phyloP scores from a whole-genome alignment of 2,329 filamentous ascomycete genomes.

The Aspergillus novoparasiticus region DNA sequence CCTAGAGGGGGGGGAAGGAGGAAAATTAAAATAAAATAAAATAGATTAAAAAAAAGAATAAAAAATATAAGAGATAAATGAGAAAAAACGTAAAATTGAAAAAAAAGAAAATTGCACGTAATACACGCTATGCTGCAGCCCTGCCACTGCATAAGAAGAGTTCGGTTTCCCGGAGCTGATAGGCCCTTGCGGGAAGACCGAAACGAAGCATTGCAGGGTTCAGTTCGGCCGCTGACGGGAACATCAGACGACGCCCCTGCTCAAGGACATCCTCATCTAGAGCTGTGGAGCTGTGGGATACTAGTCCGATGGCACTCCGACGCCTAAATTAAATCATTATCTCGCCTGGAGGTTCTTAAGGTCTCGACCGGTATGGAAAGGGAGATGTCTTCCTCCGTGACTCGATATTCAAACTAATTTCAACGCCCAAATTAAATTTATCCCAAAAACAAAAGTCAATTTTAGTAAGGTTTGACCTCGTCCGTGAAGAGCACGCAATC shows the following conservation, averaged over 20 bases:
- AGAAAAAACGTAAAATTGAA: conserved; percentile 8
- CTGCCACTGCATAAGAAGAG: conserved; percentile 20
- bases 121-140: conserved; percentile 16
- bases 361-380: conserved; percentile 11
- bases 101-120: conserved; percentile 6
- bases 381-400: background rate
- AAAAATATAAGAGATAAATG: background rate
- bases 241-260: conserved; percentile 20
- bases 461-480: background rate
- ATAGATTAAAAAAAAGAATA: no score
- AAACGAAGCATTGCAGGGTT: conserved; percentile 22
- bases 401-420: background rate
- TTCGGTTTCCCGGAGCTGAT: conserved; percentile 17
- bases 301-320: conserved; percentile 13
- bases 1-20: background rate
- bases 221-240: conserved; percentile 15
- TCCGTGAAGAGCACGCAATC: conserved; percentile 1
- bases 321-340: conserved; percentile 20
- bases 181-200: conserved; percentile 18
- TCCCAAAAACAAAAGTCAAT: background rate
- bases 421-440: background rate
- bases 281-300: conserved; percentile 18
- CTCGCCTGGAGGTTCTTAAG: conserved; percentile 7
- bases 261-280: conserved; percentile 14
- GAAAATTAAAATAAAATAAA: background rate